Percentiles rank a stretch among this genome's conserved stretches.
These are phyloP conservation scores for Maudiozyma pseudohumilis DNA, from an alignment of 805 yeast genomes.

Conservation along the genomic window DNA sequence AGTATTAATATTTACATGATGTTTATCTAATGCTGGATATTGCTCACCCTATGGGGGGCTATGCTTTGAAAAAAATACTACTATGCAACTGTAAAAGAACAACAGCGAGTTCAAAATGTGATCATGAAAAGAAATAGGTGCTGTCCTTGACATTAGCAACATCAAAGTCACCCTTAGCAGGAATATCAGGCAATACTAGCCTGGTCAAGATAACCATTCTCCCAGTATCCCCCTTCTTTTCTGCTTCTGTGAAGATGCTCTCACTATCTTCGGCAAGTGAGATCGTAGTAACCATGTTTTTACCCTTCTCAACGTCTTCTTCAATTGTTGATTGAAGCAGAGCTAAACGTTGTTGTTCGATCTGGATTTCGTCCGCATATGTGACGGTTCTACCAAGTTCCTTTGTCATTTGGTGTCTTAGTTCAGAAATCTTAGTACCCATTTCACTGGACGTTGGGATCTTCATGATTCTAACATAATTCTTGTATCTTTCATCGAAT, in stretches of 20 bases:
- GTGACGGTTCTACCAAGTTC: slow-evolving; percentile 47
- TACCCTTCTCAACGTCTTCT: slow-evolving; percentile 38
- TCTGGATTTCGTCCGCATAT: slow-evolving; percentile 59
- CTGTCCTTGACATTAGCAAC: slow-evolving; percentile 63
- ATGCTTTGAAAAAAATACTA: too few relatives aligned
- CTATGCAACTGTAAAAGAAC: too few relatives aligned
- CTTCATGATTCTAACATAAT: slow-evolving; percentile 50
- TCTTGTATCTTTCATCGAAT: slow-evolving; percentile 69
- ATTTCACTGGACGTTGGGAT: slow-evolving; percentile 44
- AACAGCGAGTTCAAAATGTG: too few relatives aligned
- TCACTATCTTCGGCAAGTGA: slow-evolving; percentile 36
- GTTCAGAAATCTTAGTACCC: slow-evolving; percentile 39
- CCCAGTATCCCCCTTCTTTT: slow-evolving; percentile 6
- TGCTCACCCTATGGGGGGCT: too few relatives aligned
- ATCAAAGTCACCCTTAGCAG: slow-evolving; percentile 75
- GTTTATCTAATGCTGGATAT: too few relatives aligned
- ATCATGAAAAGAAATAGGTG: slow-evolving; percentile 57
- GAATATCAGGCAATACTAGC: slow-evolving; percentile 59
- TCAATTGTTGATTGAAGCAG: slow-evolving; percentile 46
- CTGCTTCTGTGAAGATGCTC: slow-evolving; percentile 8
- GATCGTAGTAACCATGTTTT: slow-evolving; percentile 58
- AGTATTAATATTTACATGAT: too few relatives aligned
- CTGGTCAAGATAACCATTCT: slow-evolving; percentile 45
- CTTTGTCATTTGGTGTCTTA: slow-evolving; percentile 40
- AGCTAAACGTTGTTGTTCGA: slow-evolving; percentile 56